A percentile compares a stretch with the other conserved stretches of the same genome.
These are phyloP conservation scores for Pichia sp. DNA, from an alignment of 1,139 yeast species.

Conservation along the genomic window DNA sequence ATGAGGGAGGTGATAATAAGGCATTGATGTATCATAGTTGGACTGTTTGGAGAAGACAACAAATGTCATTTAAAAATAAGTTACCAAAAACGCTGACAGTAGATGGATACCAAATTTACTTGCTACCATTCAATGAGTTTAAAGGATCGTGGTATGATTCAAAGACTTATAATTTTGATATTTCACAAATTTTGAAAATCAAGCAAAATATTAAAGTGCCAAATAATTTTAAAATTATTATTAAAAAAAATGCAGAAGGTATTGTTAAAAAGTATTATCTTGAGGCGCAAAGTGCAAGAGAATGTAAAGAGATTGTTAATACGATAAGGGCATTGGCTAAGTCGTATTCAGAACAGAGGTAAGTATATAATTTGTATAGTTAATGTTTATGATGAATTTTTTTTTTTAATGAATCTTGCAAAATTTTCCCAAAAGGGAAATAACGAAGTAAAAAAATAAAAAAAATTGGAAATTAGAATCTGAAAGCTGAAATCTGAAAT, in stretches of 20 bases:
- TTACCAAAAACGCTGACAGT: constrained; percentile 81
- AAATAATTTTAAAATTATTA: constrained; percentile 73
- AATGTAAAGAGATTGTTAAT: constrained; percentile 70
- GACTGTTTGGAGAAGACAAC: constrained; percentile 85
- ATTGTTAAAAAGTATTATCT: constrained; percentile 74
- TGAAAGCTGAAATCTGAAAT: too few species aligned
- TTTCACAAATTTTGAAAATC: constrained; percentile 67
- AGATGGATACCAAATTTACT: constrained; percentile 89
- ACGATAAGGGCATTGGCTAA: constrained; percentile 39
- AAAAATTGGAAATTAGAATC: too few species aligned
- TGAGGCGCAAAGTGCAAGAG: constrained; percentile 60
- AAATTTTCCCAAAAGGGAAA: too few species aligned
- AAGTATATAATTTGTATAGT: too few species aligned
- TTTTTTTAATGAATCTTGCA: too few species aligned
- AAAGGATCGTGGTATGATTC: constrained; percentile 46
- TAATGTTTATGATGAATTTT: too few species aligned
- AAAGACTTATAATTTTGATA: constrained; percentile 84
- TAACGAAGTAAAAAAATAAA: too few species aligned
- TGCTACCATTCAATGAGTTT: constrained; percentile 77
- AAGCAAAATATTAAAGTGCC: constrained; percentile 78
- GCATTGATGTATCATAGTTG: constrained; percentile 37
- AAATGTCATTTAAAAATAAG: constrained; percentile 71
- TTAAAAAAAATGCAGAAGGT: constrained; percentile 48
- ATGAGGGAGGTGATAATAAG: constrained; percentile 4
- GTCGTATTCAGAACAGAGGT: background rate